phyloP scores from a whole-genome alignment of 2,329 filamentous ascomycete species.

The Incumbomyces delicatus region DNA sequence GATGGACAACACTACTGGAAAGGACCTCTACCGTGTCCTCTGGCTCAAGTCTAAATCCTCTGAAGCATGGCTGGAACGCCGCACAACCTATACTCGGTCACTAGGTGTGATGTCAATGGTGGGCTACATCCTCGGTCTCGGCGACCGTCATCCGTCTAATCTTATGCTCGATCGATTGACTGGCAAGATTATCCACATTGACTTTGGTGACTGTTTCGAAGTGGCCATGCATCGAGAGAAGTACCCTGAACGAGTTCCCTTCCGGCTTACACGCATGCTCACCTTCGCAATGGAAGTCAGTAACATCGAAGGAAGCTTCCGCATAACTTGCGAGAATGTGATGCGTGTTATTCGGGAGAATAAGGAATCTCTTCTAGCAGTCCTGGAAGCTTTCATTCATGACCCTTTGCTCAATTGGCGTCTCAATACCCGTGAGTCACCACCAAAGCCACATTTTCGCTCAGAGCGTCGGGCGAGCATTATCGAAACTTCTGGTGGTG shows the following conservation, averaged over 20 bases:
- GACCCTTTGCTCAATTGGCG: constrained; percentile 98
- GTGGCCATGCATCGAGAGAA: constrained; percentile 99
- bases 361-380: constrained; percentile 97
- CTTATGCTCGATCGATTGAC: constrained; percentile 93
- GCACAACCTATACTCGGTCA: constrained; percentile 97
- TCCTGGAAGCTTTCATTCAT: constrained; percentile 97
- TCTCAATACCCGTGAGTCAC: constrained; percentile 55
- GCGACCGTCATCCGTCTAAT: constrained; percentile 95
- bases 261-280: constrained; percentile 95
- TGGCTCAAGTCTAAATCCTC: constrained; percentile 99
- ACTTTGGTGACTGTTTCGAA: constrained; percentile 99
- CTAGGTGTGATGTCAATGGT: constrained; percentile 99
- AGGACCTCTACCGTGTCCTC: constrained; percentile 92
- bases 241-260: constrained; percentile 93
- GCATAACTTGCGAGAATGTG: constrained; percentile 95
- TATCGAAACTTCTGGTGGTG: constrained; percentile 33
- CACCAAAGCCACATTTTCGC: constrained; percentile 49
- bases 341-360: constrained; percentile 96
- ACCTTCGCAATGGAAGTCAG: constrained; percentile 99
- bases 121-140: constrained; percentile 95
- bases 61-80: constrained; percentile 91
- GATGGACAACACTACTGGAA: constrained; percentile 96
- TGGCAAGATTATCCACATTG: constrained; percentile 95
- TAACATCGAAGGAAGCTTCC: constrained; percentile 97
- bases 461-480: constrained; percentile 53